A percentile compares a stretch with the other conserved stretches of the same genome.
phyloP scores from a whole-genome alignment of 495 filamentous ascomycete species.

The Mycothermus thermophilus region DNA sequence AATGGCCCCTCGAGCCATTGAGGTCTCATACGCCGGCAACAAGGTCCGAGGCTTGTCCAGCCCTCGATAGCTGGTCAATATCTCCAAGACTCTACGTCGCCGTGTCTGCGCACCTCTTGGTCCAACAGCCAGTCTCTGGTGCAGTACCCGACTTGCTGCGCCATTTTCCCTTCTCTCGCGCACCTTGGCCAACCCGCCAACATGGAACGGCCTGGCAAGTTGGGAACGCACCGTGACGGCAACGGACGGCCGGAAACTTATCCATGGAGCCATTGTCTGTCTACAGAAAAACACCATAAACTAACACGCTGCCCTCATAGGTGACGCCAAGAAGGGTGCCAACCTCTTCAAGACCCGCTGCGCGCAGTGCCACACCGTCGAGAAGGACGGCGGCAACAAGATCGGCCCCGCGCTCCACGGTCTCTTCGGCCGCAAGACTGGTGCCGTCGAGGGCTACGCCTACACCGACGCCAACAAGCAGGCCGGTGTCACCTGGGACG shows the following conservation, averaged over 20 bases:
- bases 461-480: constrained; percentile 99
- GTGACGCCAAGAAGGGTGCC: constrained; percentile 92
- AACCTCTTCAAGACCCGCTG: constrained; percentile 99
- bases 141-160: constrained; percentile 13
- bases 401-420: constrained; percentile 94
- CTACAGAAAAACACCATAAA: no score
- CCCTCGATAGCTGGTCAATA: neutral
- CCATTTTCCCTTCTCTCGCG: constrained; percentile 23
- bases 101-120: neutral
- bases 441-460: constrained; percentile 77
- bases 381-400: constrained; percentile 82
- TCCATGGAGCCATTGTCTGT: no score
- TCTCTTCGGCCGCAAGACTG: constrained; percentile 93
- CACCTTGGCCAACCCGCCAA: no score
- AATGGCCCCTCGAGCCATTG: constrained; percentile 8
- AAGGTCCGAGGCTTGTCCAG: neutral
- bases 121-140: neutral
- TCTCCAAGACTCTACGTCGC: constrained; percentile 1
- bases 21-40: neutral
- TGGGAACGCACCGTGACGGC: no score
- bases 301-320: no score
- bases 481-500: constrained; percentile 80
- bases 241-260: no score
- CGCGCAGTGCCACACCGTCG: constrained; percentile 94
- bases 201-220: no score